These are phyloP conservation scores for Alternaria triticimaculans DNA, from an alignment of 2,329 filamentous ascomycete species.

Conservation along the genomic window DNA sequence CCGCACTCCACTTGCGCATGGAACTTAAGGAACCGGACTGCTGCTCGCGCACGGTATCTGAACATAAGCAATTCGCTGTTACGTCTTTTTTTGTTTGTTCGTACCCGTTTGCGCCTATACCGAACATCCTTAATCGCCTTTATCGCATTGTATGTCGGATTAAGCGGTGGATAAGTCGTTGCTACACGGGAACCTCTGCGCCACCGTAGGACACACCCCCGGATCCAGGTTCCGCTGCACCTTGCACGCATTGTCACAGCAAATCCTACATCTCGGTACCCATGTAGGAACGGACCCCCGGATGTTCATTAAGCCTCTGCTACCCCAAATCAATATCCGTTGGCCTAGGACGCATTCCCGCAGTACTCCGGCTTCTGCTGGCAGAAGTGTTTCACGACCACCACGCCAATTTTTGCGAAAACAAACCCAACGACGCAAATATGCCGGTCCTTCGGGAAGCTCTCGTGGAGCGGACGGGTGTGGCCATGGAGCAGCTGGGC, in stretches of 20 bases:
- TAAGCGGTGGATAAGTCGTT: conserved; percentile 32
- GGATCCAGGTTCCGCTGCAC: conserved; percentile 35
- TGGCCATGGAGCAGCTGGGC: conserved; percentile 39
- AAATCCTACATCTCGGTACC: conserved; percentile 29
- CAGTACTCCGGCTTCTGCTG: conserved; percentile 43
- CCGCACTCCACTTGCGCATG: conserved; percentile 36
- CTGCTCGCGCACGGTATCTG: conserved; percentile 37
- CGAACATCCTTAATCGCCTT: conserved; percentile 6
- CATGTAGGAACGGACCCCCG: conserved; percentile 41
- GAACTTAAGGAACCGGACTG: conserved; percentile 43
- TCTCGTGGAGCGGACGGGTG: conserved; percentile 35
- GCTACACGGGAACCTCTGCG: conserved; percentile 29
- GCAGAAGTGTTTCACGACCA: conserved; percentile 39
- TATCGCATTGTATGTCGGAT: conserved; percentile 11
- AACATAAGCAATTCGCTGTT: conserved; percentile 15
- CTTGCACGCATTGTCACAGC: conserved; percentile 42
- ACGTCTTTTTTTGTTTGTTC: conserved; percentile 10
- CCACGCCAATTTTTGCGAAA: conserved; percentile 15
- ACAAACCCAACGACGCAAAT: conserved; percentile 20
- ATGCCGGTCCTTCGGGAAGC: conserved; percentile 46
- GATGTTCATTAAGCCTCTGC: conserved; percentile 31
- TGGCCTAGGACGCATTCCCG: conserved; percentile 24
- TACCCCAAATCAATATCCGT: conserved; percentile 18
- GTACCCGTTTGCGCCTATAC: conserved; percentile 12
- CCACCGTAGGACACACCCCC: conserved; percentile 26